A percentile compares a stretch with the other conserved stretches of the same genome.
Evolutionary conservation across 2,329 filamentous ascomycete species (phyloP).

Genomic region (Ilyonectria mors-panacis): DNA sequence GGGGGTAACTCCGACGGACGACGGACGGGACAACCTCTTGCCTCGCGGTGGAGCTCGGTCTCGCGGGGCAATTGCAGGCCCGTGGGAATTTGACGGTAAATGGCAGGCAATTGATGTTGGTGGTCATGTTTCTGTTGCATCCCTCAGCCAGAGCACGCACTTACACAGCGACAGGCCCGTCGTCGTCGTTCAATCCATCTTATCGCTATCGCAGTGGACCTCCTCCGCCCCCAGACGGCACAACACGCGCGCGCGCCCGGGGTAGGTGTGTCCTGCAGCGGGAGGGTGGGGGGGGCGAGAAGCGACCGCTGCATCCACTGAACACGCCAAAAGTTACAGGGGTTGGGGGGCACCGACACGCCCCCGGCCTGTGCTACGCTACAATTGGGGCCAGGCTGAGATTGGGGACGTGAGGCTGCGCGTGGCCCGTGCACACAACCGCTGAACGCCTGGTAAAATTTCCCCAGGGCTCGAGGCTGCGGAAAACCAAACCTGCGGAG

Average conservation of each 20-base stretch:
- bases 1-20: background rate
- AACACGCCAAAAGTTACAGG: background rate
- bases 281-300: background rate
- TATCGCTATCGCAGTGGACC: constrained; percentile 38
- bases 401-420: background rate
- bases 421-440: background rate
- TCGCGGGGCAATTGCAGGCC: no score
- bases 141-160: background rate
- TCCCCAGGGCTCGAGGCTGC: background rate
- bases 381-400: background rate
- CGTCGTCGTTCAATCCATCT: constrained; percentile 29
- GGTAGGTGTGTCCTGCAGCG: constrained; percentile 2
- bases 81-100: no score
- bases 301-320: background rate
- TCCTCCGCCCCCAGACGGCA: background rate
- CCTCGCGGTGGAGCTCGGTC: no score
- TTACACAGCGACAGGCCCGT: constrained; percentile 18
- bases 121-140: background rate
- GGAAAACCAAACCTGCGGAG: background rate
- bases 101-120: background rate
- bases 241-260: constrained; percentile 21
- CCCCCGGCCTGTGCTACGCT: no score
- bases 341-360: background rate
- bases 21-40: background rate
- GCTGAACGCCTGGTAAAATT: constrained; percentile 4